A percentile compares a stretch with the other conserved stretches of the same genome.
Evolutionary conservation across 495 filamentous ascomycete species (phyloP).

Genomic region (Elasticomyces elasticus): DNA sequence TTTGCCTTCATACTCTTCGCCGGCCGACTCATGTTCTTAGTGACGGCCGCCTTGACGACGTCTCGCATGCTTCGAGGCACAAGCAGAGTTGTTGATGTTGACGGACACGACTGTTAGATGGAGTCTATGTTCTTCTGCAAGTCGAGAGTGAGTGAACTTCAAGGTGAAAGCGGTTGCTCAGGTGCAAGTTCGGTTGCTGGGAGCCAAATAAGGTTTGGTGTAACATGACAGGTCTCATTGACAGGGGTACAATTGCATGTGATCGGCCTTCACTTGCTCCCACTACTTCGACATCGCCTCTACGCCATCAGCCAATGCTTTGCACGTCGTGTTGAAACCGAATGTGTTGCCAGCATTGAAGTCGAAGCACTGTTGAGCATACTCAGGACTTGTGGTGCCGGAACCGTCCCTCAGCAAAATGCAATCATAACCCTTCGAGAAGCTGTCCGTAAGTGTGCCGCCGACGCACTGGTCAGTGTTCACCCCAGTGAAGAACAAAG

Average conservation of each 20-base stretch:
- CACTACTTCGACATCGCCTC: conserved; percentile 13
- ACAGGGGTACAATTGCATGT: neutral
- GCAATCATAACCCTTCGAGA: conserved; percentile 46
- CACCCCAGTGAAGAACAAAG: conserved; percentile 46
- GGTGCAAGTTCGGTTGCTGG: no score
- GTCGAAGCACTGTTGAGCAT: conserved; percentile 35
- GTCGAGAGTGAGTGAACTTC: no score
- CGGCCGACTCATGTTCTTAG: no score
- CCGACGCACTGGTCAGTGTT: conserved; percentile 52
- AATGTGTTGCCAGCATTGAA: conserved; percentile 36
- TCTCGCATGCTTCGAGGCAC: no score
- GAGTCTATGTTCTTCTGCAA: no score
- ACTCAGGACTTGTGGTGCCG: conserved; percentile 39
- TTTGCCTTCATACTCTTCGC: no score
- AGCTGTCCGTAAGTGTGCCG: conserved; percentile 44
- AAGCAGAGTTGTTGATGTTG: no score
- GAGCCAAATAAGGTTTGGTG: no score
- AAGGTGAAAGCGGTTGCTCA: no score
- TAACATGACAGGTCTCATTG: neutral
- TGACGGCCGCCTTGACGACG: no score
- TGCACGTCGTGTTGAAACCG: conserved; percentile 36
- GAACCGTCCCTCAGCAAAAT: conserved; percentile 45
- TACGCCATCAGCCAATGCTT: conserved; percentile 30
- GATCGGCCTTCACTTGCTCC: neutral
- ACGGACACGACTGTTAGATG: no score